Percentiles rank a stretch among this genome's conserved stretches.
phyloP scores from a whole-genome alignment of 2,329 filamentous ascomycete genomes.

The Trichoderma sp. region DNA sequence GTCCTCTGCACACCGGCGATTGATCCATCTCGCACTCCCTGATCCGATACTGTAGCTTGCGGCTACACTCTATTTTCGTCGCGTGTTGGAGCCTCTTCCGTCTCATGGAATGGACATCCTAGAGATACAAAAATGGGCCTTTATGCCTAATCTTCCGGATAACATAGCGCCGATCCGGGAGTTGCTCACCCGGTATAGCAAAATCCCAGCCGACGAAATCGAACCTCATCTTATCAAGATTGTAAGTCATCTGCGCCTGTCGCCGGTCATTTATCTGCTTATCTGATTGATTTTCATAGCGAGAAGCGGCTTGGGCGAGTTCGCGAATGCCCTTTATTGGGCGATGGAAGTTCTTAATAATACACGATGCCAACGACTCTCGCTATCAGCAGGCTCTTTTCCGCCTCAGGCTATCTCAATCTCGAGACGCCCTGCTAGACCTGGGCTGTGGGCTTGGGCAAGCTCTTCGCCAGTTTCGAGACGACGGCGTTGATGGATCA shows the following conservation, averaged over 20 bases:
- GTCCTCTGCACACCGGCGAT: neutral
- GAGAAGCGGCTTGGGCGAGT: slow-evolving; percentile 46
- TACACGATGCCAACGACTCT: slow-evolving; percentile 41
- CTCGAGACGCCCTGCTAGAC: slow-evolving; percentile 44
- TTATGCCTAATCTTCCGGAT: slow-evolving; percentile 36
- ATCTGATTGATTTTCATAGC: slow-evolving; percentile 29
- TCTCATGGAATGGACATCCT: slow-evolving; percentile 34
- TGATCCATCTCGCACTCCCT: slow-evolving; percentile 16
- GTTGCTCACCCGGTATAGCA: slow-evolving; percentile 40
- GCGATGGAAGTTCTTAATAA: slow-evolving; percentile 48
- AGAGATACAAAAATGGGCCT: slow-evolving; percentile 37
- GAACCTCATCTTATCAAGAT: slow-evolving; percentile 37
- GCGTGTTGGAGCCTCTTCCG: neutral
- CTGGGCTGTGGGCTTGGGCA: slow-evolving; percentile 52
- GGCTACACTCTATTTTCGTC: neutral
- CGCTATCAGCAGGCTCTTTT: slow-evolving; percentile 43
- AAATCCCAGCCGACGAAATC: slow-evolving; percentile 35
- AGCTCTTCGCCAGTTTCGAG: slow-evolving; percentile 47
- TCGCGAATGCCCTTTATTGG: slow-evolving; percentile 46
- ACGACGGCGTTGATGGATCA: slow-evolving; percentile 47
- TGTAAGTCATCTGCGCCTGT: slow-evolving; percentile 28
- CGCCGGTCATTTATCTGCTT: neutral
- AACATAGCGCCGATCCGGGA: slow-evolving; percentile 37
- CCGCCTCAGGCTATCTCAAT: slow-evolving; percentile 39
- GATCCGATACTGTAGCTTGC: neutral